Base-by-base conservation (phyloP, 148 eudicot genomes). In the Vaccinium corymbosum region DNA sequence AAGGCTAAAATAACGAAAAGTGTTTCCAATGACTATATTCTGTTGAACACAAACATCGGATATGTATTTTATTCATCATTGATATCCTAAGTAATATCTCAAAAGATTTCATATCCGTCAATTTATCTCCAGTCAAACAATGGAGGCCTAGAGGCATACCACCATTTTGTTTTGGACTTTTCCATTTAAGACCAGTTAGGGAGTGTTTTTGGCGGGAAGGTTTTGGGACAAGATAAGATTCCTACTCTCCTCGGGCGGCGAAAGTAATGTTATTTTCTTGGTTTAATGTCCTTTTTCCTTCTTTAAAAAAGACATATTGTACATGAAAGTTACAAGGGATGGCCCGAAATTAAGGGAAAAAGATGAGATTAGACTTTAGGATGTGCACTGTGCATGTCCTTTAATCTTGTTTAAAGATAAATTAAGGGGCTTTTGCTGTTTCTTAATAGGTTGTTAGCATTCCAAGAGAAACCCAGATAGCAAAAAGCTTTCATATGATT, bases 191-290 rank as follows among this genome's bases (percentile, higher is more conserved):
- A 66, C 14, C 15, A 12, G 14, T 8, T 20, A n/a, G n/a, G 25
- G 66, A 6, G 10, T 6, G 1, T 57, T 66, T 66, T 66, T 66
- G 72, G 72, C 72, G 72, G 72, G 72, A 66, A 64, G 32, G 72
- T 66, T 66, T 10, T 2, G 72, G 72, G 72, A 66, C 72, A 25
- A 64, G 72, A 66, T 22, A 66, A 66, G 72, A 66, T 66, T 66
- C 72, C 72, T 66, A 66, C 22, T 66, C 72, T 66, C 72, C 72
- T 66, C 35, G 72, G 72, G 72, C 72, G 35, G 72, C 72, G 35
- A 66, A 66, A 66, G 72, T 66, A 66, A 22, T 22, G 72, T 61
- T 6, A 59, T 59, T 6, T 4, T 17, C n/a, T 17, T 17, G 19
- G 19, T 5, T 15, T 22, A 64, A 3, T 66, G 32, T 66, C 72